These are phyloP conservation scores for Pyrenochaeta sp. DNA, from an alignment of 2,329 filamentous ascomycete species.

Conservation along the genomic window DNA sequence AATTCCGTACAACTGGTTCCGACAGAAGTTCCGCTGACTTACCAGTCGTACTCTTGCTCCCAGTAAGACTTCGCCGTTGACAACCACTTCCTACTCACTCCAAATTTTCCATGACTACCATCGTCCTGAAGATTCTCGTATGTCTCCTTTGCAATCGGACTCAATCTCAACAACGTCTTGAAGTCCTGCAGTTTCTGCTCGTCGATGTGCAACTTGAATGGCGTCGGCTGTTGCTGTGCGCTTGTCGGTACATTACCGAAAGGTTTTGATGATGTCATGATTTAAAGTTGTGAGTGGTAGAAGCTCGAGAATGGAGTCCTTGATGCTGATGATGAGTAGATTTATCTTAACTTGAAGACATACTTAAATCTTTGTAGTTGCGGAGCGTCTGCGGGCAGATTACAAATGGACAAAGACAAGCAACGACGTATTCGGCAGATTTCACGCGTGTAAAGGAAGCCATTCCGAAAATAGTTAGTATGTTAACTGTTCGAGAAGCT, in stretches of 20 bases:
- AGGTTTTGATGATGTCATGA: slow-evolving; percentile 26
- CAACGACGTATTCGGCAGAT: background rate
- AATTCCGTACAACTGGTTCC: background rate
- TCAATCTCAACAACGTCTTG: slow-evolving; percentile 37
- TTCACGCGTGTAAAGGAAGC: background rate
- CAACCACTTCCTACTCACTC: slow-evolving; percentile 43
- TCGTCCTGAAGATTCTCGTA: slow-evolving; percentile 39
- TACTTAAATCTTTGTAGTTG: background rate
- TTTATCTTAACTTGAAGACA: background rate
- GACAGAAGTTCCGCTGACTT: background rate
- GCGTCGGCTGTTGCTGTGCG: slow-evolving; percentile 23
- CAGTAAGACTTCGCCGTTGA: slow-evolving; percentile 38
- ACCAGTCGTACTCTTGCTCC: slow-evolving; percentile 48
- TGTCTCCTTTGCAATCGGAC: slow-evolving; percentile 41
- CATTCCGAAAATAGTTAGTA: background rate
- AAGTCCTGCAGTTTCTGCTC: slow-evolving; percentile 42
- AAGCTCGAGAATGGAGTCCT: background rate
- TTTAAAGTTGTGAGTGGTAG: background rate
- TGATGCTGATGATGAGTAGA: background rate
- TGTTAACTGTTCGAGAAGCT: no score
- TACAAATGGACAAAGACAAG: background rate
- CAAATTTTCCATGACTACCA: slow-evolving; percentile 38
- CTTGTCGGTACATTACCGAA: slow-evolving; percentile 24
- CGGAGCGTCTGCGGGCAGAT: background rate
- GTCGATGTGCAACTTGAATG: slow-evolving; percentile 36